Base-by-base conservation (phyloP, 2,329 filamentous ascomycete species). In the Neurospora sp. region DNA sequence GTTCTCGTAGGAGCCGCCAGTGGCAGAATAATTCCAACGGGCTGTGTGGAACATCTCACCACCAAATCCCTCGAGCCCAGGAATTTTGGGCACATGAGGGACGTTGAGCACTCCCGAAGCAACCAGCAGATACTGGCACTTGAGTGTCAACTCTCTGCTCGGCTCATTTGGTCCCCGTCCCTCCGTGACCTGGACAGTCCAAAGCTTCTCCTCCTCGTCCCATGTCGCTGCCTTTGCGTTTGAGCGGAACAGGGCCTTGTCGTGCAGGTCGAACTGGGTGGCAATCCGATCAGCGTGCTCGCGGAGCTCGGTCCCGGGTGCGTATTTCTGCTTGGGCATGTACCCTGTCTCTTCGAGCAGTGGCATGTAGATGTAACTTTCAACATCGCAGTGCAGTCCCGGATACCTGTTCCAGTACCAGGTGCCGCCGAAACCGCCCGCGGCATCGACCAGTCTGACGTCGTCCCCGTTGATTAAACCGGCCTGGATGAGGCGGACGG, bases 281-380 rank as follows among this genome's bases (percentile, higher is more conserved):
- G 81, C 82, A 17, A 87, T 80, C 1, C 77, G 76, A 7, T 83
- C 76, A 2, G 82, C 79, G 74, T 88, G 81, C 42, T 79, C 76
- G 0, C 82, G 80, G 19, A 88, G 78, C 71, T 82, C 81, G 0
- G 75, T 68, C 2, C 78, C 81, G 0, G 77, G 66, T 0, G 76
- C 75, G 67, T 82, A 82, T 62, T 78, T 80, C 62, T 85, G 79
- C 17, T 79, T 84, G 0, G 88, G 88, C 76, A 89, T 82, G 74
- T 87, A 89, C 0, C 83, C 84, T 1, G 82, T 87, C 76, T 89
- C 86, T 71, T 90, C 87, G 2, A 90, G 80, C 13, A 88, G 77
- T 3, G 87, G 87, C 78, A 89, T 77, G 74, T 90, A 90, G n/a
- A 83, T 80, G 73, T 86, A 88, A 68, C 82, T 81, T 76, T 90